These are phyloP conservation scores for Stephania yunnanensis DNA, from an alignment of 164 flowering plant genomes.

Conservation along the genomic window DNA sequence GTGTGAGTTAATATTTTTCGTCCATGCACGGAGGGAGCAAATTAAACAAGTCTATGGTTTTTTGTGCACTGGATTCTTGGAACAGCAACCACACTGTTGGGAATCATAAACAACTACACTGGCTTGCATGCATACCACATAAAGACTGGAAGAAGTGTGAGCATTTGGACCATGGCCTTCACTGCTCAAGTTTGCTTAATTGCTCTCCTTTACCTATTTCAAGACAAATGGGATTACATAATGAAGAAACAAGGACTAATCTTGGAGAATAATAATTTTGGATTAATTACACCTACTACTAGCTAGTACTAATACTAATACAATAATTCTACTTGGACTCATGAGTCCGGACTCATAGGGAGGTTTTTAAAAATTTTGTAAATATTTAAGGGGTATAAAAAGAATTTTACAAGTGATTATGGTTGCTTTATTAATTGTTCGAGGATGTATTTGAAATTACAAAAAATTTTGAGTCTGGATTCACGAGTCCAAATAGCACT, in stretches of 20 bases:
- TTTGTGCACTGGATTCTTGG: constrained; percentile 71
- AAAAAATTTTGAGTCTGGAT: no score
- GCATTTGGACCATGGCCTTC: constrained; percentile 54
- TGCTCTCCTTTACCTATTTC: constrained; percentile 54
- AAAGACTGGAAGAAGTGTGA: constrained; percentile 38
- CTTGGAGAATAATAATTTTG: constrained; percentile 19
- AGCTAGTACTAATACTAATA: constrained; percentile 1
- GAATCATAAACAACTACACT: constrained; percentile 62
- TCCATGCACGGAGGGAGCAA: constrained; percentile 45
- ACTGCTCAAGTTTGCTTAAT: constrained; percentile 46
- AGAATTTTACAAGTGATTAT: no score
- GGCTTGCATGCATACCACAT: constrained; percentile 60
- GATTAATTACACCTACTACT: constrained; percentile 21
- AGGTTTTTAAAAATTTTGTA: no score
- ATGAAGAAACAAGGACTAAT: constrained; percentile 42
- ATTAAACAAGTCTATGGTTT: constrained; percentile 59
- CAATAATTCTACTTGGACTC: no score
- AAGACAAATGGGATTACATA: constrained; percentile 63
- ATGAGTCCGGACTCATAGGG: no score
- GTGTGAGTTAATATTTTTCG: not conserved
- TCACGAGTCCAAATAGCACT: no score
- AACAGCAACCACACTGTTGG: constrained; percentile 44
- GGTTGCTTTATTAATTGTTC: no score
- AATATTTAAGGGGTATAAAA: no score
- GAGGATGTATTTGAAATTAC: no score